Evolutionary conservation across 176 grass and related monocot genomes (phyloP), one percentile per base, ranked within the genome.

Genomic region (Aegilops bicornis): DNA sequence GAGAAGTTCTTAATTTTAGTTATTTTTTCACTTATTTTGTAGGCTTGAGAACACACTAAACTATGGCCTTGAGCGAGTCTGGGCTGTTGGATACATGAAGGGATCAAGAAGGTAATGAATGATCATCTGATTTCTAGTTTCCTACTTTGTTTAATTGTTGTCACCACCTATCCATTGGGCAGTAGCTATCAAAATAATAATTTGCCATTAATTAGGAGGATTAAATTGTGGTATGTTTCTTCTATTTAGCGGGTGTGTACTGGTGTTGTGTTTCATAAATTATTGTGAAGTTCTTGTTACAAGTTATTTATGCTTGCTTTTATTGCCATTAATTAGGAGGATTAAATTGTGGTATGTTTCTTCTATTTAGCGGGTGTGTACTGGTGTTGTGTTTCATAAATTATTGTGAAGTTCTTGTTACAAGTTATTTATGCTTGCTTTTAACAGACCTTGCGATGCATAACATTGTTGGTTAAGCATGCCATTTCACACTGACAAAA

Each of bases 1-100:
- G 23, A 69, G 25, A 50, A 88, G 6, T 79, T 89, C 45, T 84
- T 60, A 83, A 45, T 56, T 39, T 29, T 76, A 23, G 61, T 68
- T 54, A 8, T 22, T 78, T 69, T 3, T 19, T 54, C 50, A 78
- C 56, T 86, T 59, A 78, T 87, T 83, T 90, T 91, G 83, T 89
- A 98, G 97, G 88, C 92, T 98, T 78, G 97, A 98, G 54, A 98
- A 96, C 80, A 98, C 97, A 22, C 84, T 98, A 68, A 98, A 98
- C 86, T 98, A 98, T 85, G 94, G 94, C 73, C 94, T 98, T 89
- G 97, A 98, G 81, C 87, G 97, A 83, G 97, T 98, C 67, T 98
- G 97, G 97, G 92, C 97, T 78, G 48, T 98, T 60, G 97, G 94
- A 90, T 98, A 91, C 92, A 92, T 94, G 76, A 98, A 96, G 83